Conservation (phyloP, 169 alveolate species). For the Plasmodium gonderi region DNA sequence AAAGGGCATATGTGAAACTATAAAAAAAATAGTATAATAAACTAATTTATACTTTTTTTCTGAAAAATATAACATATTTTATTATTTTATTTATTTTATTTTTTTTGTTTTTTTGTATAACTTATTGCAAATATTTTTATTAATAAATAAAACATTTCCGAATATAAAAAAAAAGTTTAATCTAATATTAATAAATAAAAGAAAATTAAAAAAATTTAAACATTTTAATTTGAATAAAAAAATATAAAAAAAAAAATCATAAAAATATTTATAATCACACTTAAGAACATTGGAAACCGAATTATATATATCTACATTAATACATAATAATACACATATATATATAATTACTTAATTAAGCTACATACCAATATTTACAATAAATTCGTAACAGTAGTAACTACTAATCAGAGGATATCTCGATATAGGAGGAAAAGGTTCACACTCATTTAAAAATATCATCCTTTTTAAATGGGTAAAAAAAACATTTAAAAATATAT, state of each 20-base stretch:
- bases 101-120: background rate
- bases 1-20: too few relatives aligned
- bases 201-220: background rate
- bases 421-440: background rate
- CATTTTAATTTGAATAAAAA: constrained; percentile 4
- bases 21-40: too few relatives aligned
- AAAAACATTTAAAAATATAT: background rate
- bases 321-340: background rate
- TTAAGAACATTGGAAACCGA: constrained; percentile 17
- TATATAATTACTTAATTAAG: background rate
- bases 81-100: background rate
- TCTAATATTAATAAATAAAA: background rate
- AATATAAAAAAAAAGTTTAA: background rate
- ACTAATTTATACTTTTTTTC: too few relatives aligned
- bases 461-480: background rate
- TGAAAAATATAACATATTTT: too few relatives aligned
- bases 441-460: background rate
- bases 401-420: background rate
- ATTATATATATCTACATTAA: background rate
- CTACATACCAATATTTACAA: background rate
- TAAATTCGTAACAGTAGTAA: constrained; percentile 1
- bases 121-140: background rate
- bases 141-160: background rate
- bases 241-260: constrained; percentile 9
- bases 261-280: constrained; percentile 10